phyloP scores from a whole-genome alignment of 2,329 filamentous ascomycete genomes.

The Dactylellina haptotyla region DNA sequence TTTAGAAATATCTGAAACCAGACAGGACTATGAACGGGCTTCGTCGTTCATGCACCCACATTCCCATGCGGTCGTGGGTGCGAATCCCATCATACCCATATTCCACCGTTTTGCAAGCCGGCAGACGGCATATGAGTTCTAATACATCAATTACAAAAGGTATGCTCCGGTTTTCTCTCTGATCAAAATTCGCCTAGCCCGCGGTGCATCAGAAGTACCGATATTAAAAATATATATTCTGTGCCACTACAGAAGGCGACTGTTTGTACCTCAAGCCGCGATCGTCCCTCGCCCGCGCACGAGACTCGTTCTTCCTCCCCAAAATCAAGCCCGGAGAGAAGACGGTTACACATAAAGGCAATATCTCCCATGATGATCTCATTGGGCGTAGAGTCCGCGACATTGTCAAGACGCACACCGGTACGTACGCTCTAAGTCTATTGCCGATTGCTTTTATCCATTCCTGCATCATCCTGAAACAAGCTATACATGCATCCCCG shows the following conservation, averaged over 20 bases:
- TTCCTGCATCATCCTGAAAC: conserved; percentile 37
- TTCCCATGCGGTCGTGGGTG: conserved; percentile 1
- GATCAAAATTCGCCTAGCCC: not conserved
- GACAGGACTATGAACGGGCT: conserved; percentile 17
- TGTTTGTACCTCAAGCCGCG: conserved; percentile 36
- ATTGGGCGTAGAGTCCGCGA: conserved; percentile 73
- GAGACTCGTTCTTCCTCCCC: conserved; percentile 57
- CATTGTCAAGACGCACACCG: conserved; percentile 68
- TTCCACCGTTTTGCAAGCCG: not conserved
- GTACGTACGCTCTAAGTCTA: too few relatives aligned
- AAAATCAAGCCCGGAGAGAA: conserved; percentile 60
- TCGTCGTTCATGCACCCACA: not conserved
- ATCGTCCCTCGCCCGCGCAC: conserved; percentile 4
- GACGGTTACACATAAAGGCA: conserved; percentile 64
- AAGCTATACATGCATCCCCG: conserved; percentile 26
- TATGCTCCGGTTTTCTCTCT: not conserved
- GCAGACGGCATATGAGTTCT: conserved; percentile 39
- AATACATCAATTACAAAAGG: conserved; percentile 19
- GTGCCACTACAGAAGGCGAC: conserved; percentile 45
- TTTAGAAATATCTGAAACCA: not conserved
- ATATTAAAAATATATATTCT: too few relatives aligned
- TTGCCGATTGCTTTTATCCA: conserved; percentile 33
- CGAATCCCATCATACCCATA: conserved; percentile 6
- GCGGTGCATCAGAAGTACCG: not conserved
- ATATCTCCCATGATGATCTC: conserved; percentile 67